phyloP scores from a whole-genome alignment of 768 basidiomycete genomes.

The Leccinum rimulosum region DNA sequence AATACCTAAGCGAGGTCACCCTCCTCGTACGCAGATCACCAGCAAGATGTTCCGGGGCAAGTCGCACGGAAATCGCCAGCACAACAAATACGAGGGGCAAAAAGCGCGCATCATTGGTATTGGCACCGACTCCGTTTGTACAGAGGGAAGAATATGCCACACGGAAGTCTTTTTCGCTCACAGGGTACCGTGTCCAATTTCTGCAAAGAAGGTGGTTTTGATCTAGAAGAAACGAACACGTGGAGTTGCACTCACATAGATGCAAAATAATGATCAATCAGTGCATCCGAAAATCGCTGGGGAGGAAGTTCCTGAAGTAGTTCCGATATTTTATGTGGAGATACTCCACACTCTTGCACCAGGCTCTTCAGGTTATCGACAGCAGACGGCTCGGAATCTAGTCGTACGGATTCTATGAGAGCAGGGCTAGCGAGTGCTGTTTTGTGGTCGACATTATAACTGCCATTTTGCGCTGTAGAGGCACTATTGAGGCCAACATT shows the following conservation, averaged over 20 bases:
- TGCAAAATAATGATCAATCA: slow-evolving; percentile 80
- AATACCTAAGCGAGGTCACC: slow-evolving; percentile 84
- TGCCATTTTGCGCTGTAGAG: slow-evolving; percentile 22
- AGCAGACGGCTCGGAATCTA: slow-evolving; percentile 48
- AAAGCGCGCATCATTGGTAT: slow-evolving; percentile 77
- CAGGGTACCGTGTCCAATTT: slow-evolving; percentile 92
- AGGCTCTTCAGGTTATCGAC: slow-evolving; percentile 83
- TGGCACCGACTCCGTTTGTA: slow-evolving; percentile 57
- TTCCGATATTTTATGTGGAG: slow-evolving; percentile 87
- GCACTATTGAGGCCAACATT: slow-evolving; percentile 9
- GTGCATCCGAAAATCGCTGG: slow-evolving; percentile 65
- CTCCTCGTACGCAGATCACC: slow-evolving; percentile 75
- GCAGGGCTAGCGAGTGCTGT: slow-evolving; percentile 26
- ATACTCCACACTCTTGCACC: slow-evolving; percentile 90
- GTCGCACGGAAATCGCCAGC: slow-evolving; percentile 78
- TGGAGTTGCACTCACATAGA: slow-evolving; percentile 51
- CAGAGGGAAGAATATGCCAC: slow-evolving; percentile 65
- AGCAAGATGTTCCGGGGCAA: slow-evolving; percentile 82
- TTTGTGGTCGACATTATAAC: slow-evolving; percentile 28
- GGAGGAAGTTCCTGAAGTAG: slow-evolving; percentile 87
- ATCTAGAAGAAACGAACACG: neutral
- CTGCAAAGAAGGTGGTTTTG: slow-evolving; percentile 36
- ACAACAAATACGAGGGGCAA: slow-evolving; percentile 93
- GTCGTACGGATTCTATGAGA: slow-evolving; percentile 42
- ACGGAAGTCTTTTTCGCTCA: slow-evolving; percentile 83